A percentile compares a stretch with the other conserved stretches of the same genome.
Evolutionary conservation across 768 basidiomycete species (phyloP).

Genomic region (Flagelloscypha sp.): DNA sequence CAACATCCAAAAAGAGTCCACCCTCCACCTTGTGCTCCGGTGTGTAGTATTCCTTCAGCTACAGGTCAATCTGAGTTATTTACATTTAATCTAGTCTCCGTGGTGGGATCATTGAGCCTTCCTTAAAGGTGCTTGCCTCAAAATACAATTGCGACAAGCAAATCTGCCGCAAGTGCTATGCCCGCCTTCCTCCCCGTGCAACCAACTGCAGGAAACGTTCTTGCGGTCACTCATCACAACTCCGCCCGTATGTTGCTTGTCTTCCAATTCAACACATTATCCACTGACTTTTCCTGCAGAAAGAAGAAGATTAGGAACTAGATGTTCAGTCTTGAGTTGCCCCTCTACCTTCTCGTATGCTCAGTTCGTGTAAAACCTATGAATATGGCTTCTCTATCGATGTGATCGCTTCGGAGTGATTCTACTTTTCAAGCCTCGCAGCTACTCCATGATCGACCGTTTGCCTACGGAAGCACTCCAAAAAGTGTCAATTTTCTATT

Average conservation of each 20-base stretch:
- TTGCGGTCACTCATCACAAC: constrained; percentile 85
- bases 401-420: no score
- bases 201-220: constrained; percentile 98
- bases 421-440: no score
- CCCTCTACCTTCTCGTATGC: no score
- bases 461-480: no score
- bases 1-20: constrained; percentile 98
- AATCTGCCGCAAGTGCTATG: constrained; percentile 99
- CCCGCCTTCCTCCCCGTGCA: constrained; percentile 96
- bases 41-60: not conserved
- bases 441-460: no score
- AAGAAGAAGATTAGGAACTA: constrained; percentile 96
- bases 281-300: constrained; percentile 26
- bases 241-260: constrained; percentile 67
- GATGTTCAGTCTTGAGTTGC: not conserved
- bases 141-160: constrained; percentile 99
- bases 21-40: constrained; percentile 88
- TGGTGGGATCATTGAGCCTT: constrained; percentile 99
- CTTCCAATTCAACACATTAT: constrained; percentile 3
- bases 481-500: no score
- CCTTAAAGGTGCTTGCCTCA: constrained; percentile 91
- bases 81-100: constrained; percentile 59
- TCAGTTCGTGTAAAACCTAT: no score
- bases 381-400: no score
- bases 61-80: not conserved